A percentile compares a stretch with the other conserved stretches of the same genome.
Conservation (phyloP, 202 grass and related monocot genomes). For the Carex arenaria region DNA sequence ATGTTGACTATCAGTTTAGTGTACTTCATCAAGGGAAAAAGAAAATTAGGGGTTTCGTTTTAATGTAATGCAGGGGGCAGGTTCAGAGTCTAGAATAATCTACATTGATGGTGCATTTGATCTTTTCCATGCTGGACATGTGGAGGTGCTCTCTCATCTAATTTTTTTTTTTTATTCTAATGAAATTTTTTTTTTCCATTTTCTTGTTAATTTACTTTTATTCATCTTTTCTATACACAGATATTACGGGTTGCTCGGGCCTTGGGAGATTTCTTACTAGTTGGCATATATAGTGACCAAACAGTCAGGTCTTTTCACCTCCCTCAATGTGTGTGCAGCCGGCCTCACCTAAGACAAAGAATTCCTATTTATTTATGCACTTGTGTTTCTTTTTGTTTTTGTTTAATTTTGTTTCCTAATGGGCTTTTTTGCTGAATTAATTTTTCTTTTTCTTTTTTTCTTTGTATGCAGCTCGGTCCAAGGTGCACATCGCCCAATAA, state of each 20-base stretch:
- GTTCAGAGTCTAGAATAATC: slow-evolving; percentile 41
- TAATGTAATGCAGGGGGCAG: slow-evolving; percentile 24
- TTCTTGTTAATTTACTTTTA: slow-evolving; percentile 12
- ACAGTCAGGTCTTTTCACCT: slow-evolving; percentile 33
- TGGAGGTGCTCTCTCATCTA: slow-evolving; percentile 28
- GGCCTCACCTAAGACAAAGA: background rate
- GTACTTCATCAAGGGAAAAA: background rate
- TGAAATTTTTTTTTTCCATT: background rate
- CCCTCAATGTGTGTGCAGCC: background rate
- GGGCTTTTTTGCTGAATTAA: background rate
- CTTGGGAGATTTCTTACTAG: slow-evolving; percentile 47
- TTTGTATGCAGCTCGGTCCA: slow-evolving; percentile 24
- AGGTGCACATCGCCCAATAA: slow-evolving; percentile 46
- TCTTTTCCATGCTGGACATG: slow-evolving; percentile 53
- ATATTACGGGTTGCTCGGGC: slow-evolving; percentile 31
- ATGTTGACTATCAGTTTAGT: background rate
- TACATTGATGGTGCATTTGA: slow-evolving; percentile 56
- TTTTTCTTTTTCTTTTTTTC: background rate
- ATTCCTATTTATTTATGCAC: background rate
- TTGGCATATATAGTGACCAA: slow-evolving; percentile 45
- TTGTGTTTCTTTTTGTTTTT: background rate
- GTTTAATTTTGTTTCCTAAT: background rate
- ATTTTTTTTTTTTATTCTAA: background rate
- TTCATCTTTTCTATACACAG: slow-evolving; percentile 23
- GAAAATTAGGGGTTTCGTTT: background rate